Evolutionary conservation across 768 basidiomycete species (phyloP).

Genomic region (Termitomyces bulborhizus): DNA sequence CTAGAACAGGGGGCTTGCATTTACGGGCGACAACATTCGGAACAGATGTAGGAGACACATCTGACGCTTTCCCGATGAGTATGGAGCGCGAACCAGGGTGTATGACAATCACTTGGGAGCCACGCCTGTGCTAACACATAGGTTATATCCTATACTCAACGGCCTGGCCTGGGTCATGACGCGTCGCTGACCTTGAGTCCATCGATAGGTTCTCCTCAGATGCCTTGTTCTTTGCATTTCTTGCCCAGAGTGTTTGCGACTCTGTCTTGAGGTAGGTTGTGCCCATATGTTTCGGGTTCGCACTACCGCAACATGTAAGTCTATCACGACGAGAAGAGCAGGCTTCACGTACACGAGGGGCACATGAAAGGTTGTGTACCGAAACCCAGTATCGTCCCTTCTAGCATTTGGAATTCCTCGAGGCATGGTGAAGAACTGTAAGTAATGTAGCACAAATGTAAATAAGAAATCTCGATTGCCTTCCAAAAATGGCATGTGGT

Average conservation of each 20-base stretch:
- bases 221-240: constrained; percentile 56
- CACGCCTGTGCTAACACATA: constrained; percentile 45
- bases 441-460: neutral
- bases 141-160: constrained; percentile 18
- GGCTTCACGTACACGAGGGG: constrained; percentile 54
- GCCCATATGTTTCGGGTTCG: constrained; percentile 76
- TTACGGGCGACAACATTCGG: constrained; percentile 73
- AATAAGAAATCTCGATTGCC: neutral
- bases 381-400: constrained; percentile 76
- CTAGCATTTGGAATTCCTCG: constrained; percentile 78
- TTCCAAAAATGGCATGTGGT: neutral
- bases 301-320: constrained; percentile 29
- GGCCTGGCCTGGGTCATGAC: neutral
- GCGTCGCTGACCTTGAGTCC: constrained; percentile 41
- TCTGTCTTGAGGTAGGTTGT: constrained; percentile 78
- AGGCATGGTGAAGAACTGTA: constrained; percentile 44
- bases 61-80: constrained; percentile 71
- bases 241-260: constrained; percentile 64
- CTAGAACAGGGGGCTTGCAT: constrained; percentile 37
- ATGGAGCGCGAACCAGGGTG: constrained; percentile 74
- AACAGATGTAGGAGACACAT: constrained; percentile 63
- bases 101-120: constrained; percentile 72
- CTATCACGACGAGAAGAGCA: neutral
- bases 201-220: constrained; percentile 31
- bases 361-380: constrained; percentile 77